Evolutionary conservation across 1,139 yeast genomes (phyloP), one percentile per base, ranked within the genome.

Genomic region (Pichia sp.): DNA sequence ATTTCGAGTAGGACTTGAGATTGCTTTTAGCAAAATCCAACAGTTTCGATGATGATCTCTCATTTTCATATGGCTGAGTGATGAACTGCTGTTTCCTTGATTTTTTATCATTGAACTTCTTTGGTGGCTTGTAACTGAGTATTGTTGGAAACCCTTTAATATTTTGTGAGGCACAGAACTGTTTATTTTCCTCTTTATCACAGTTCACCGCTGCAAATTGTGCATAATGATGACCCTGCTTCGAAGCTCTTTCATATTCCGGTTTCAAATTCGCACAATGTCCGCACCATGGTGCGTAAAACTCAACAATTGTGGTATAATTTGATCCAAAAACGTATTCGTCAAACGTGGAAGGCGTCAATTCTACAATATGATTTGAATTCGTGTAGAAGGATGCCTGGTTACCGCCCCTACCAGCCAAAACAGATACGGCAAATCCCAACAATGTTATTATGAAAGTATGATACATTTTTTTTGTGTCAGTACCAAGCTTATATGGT

Each of bases 281-380:
- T 1, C 90, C 88, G 68, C 97, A 92, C 97, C 97, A 92, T 36
- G 97, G 97, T 4, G 97, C 97, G 62, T 92, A 92, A 61, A 90
- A 92, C 64, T 88, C 90, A 26, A 92, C 94, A 5, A 90, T 68
- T 3, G 95, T 67, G 3, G 95, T 83, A 55, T 86, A 85, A 60
- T 87, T 86, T 6, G 94, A 71, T 36, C 68, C 64, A 41, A 78
- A 69, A 4, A 90, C 79, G 42, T 79, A 82, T 51, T 75, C 73
- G 49, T 81, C 77, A 59, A 90, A 88, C 41, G 67, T 79, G 23
- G 47, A 32, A 4, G 59, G 56, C 7, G 47, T 52, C n/a, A 58
- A 41, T 41, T 60, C 63, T 31, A 51, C 45, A 9, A 60, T 56
- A 32, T 53, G 35, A 28, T 55, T 54, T 5, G 55, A 44, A 27